phyloP scores from a whole-genome alignment of 1,284 basidiomycete genomes.

The Marasmius sp. region DNA sequence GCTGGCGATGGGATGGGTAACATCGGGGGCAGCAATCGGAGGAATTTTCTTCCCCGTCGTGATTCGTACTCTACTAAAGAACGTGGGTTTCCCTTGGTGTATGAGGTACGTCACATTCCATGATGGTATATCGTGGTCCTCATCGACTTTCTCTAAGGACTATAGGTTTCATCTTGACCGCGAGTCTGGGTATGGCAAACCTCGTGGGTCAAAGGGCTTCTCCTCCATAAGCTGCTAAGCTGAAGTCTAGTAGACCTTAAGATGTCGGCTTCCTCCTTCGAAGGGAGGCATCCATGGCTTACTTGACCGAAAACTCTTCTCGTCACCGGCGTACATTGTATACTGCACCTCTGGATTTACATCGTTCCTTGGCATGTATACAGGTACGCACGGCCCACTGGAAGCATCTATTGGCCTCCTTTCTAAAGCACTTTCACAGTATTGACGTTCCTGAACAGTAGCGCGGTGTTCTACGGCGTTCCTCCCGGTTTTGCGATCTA shows the following conservation, averaged over 20 bases:
- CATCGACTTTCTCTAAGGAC: not conserved
- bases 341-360: constrained; percentile 8
- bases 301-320: not conserved
- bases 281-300: not conserved
- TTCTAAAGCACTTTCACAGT: not conserved
- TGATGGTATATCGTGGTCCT: not conserved
- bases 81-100: constrained; percentile 6
- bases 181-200: constrained; percentile 3
- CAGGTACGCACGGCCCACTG: not conserved
- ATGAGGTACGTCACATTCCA: not conserved
- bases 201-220: not conserved
- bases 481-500: constrained; percentile 5
- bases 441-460: constrained; percentile 8
- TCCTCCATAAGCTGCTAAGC: no score
- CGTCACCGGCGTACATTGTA: not conserved
- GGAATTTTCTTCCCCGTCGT: constrained; percentile 14
- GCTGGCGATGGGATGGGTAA: constrained; percentile 13
- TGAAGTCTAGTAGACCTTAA: constrained; percentile 1
- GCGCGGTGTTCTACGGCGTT: constrained; percentile 6
- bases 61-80: constrained; percentile 6
- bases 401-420: not conserved
- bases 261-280: constrained; percentile 2
- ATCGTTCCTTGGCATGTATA: constrained; percentile 10
- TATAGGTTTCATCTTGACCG: constrained; percentile 8
- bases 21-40: constrained; percentile 13